Evolutionary conservation across 1,139 yeast genomes (phyloP).

Genomic region (Geotrichum klebahnii): DNA sequence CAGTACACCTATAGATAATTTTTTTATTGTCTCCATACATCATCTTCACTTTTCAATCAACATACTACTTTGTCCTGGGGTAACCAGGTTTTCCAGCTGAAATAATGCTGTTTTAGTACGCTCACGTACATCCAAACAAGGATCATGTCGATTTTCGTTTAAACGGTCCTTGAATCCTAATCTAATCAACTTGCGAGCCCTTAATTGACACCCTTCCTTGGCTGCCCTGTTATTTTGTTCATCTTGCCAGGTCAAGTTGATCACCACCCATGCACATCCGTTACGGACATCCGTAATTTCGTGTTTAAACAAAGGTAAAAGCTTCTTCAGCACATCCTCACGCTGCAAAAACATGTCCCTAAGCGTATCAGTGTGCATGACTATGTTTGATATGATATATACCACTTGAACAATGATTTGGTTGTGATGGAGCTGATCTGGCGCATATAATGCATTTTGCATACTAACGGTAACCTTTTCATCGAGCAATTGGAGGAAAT

Average conservation of each 20-base stretch:
- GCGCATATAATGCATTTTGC: constrained; percentile 10
- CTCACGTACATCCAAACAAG: constrained; percentile 47
- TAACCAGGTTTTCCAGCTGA: constrained; percentile 31
- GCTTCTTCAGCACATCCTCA: constrained; percentile 41
- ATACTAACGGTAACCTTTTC: constrained; percentile 25
- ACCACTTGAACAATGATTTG: constrained; percentile 46
- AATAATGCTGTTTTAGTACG: constrained; percentile 48
- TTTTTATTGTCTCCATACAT: neutral
- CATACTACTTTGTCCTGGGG: neutral
- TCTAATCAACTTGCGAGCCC: constrained; percentile 32
- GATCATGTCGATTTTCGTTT: constrained; percentile 35
- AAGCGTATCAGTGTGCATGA: constrained; percentile 51
- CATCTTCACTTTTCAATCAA: neutral
- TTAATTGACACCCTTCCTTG: constrained; percentile 19
- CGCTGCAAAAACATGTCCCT: constrained; percentile 47
- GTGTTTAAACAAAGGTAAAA: constrained; percentile 40
- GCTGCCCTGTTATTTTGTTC: constrained; percentile 24
- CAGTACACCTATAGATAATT: neutral
- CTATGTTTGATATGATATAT: constrained; percentile 55
- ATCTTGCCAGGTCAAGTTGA: constrained; percentile 53
- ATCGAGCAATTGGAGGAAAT: constrained; percentile 32
- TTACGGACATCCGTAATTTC: constrained; percentile 45
- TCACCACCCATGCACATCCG: constrained; percentile 57
- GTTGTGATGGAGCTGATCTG: constrained; percentile 22
- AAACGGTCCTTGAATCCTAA: constrained; percentile 44